Conservation (phyloP, 768 basidiomycete genomes). For the Heimioporus sp. region DNA sequence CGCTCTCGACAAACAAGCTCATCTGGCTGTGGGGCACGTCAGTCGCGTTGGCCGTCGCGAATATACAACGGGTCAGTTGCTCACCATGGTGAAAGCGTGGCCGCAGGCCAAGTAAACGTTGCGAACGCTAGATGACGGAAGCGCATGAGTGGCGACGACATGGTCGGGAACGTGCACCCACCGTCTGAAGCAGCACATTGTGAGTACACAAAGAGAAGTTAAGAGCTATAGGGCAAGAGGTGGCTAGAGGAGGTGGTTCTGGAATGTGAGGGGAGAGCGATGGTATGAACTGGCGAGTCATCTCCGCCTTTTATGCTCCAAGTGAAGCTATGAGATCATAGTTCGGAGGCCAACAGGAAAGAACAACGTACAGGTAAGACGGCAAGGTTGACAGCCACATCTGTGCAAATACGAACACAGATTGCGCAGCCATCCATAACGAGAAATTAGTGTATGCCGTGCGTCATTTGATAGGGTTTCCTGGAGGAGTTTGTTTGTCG, state of each 20-base stretch:
- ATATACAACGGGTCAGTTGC: constrained; percentile 6
- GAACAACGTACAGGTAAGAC: constrained; percentile 17
- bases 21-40: constrained; percentile 32
- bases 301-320: constrained; percentile 26
- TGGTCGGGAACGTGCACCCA: constrained; percentile 28
- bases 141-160: neutral
- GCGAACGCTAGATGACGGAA: constrained; percentile 35
- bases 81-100: constrained; percentile 44
- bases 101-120: constrained; percentile 48
- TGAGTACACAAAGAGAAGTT: constrained; percentile 4
- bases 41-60: constrained; percentile 5
- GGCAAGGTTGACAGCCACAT: constrained; percentile 21
- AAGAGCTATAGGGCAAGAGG: constrained; percentile 4
- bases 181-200: constrained; percentile 58
- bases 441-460: constrained; percentile 25
- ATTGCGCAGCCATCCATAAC: constrained; percentile 25
- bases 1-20: constrained; percentile 27
- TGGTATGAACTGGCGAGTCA: constrained; percentile 10
- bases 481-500: constrained; percentile 27
- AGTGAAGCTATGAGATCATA: constrained; percentile 26
- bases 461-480: constrained; percentile 38
- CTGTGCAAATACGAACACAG: constrained; percentile 26
- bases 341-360: constrained; percentile 13
- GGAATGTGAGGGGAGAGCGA: neutral
- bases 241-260: neutral